Conservation (phyloP, 2,329 filamentous ascomycete species). For the Pseudocercospora fuligena region DNA sequence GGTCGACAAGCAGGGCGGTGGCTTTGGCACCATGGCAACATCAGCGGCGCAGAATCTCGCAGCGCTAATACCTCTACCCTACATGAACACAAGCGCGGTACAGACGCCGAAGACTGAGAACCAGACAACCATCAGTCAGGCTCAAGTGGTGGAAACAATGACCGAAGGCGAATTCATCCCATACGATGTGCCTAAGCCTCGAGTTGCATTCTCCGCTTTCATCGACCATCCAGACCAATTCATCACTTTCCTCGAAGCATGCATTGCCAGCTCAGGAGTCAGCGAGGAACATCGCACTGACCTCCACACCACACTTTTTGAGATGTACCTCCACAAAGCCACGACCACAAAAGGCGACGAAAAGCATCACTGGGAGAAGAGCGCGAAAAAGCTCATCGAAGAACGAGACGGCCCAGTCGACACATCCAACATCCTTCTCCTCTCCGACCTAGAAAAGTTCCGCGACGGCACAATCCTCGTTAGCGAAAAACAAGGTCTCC, state of each 20-base stretch:
- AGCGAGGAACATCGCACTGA: slow-evolving; percentile 78
- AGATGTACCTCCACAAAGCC: slow-evolving; percentile 95
- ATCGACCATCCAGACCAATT: slow-evolving; percentile 93
- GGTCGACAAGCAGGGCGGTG: slow-evolving; percentile 35
- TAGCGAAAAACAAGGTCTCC: slow-evolving; percentile 87
- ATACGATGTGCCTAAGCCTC: slow-evolving; percentile 80
- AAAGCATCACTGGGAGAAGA: slow-evolving; percentile 82
- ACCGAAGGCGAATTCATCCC: slow-evolving; percentile 58
- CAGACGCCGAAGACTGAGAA: slow-evolving; percentile 53
- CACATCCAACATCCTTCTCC: slow-evolving; percentile 88
- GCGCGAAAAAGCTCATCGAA: slow-evolving; percentile 87
- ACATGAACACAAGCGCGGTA: slow-evolving; percentile 71
- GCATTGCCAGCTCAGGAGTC: slow-evolving; percentile 73
- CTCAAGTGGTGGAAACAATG: slow-evolving; percentile 57
- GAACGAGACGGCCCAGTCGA: slow-evolving; percentile 83
- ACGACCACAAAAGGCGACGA: slow-evolving; percentile 73
- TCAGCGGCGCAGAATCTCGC: slow-evolving; percentile 85
- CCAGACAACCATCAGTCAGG: slow-evolving; percentile 59
- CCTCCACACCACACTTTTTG: slow-evolving; percentile 91
- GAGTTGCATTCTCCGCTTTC: slow-evolving; percentile 93
- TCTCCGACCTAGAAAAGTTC: slow-evolving; percentile 92
- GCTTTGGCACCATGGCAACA: slow-evolving; percentile 58
- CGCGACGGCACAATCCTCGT: slow-evolving; percentile 88
- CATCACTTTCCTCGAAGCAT: slow-evolving; percentile 88
- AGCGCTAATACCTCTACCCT: slow-evolving; percentile 80